These are phyloP conservation scores for Beta macrorhiza DNA, from an alignment of 179 eudicot species.

Conservation along the genomic window DNA sequence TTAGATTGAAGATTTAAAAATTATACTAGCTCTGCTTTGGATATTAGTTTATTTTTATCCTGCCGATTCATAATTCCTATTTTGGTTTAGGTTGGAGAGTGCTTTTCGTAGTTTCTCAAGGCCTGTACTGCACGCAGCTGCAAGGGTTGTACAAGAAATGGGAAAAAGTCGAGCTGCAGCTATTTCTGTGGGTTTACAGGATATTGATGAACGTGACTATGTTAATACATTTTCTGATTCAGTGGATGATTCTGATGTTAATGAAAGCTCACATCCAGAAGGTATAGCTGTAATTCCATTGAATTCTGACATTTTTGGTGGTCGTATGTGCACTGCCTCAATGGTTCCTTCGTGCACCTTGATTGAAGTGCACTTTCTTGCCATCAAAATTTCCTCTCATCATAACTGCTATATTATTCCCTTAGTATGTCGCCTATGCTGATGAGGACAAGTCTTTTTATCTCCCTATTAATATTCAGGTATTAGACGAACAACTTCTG, in stretches of 20 bases:
- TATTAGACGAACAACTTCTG: slow-evolving; percentile 50
- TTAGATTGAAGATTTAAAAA: background rate
- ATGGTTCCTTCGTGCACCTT: background rate
- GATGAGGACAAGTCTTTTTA: slow-evolving; percentile 7
- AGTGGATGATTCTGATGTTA: slow-evolving; percentile 65
- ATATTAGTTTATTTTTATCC: background rate
- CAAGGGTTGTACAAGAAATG: slow-evolving; percentile 99
- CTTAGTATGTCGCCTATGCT: slow-evolving; percentile 4
- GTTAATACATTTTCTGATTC: slow-evolving; percentile 63
- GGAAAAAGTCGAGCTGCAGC: slow-evolving; percentile 99
- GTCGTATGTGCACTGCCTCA: slow-evolving; percentile 3
- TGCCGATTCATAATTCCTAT: background rate
- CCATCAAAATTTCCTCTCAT: background rate
- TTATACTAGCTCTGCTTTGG: background rate
- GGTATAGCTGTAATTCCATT: slow-evolving; percentile 37
- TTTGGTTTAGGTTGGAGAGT: slow-evolving; percentile 75
- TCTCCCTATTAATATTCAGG: slow-evolving; percentile 36
- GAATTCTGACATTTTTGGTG: background rate
- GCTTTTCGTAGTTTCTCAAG: slow-evolving; percentile 95
- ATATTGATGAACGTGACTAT: slow-evolving; percentile 89
- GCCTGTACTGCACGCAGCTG: slow-evolving; percentile 96
- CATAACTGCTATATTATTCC: background rate
- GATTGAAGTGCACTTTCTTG: background rate
- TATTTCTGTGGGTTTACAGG: slow-evolving; percentile 82
- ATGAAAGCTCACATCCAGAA: slow-evolving; percentile 75